Percentiles rank a stretch among this genome's conserved stretches.
phyloP scores from a whole-genome alignment of 345 rosid species.

The Excoecaria cochinchinensis region DNA sequence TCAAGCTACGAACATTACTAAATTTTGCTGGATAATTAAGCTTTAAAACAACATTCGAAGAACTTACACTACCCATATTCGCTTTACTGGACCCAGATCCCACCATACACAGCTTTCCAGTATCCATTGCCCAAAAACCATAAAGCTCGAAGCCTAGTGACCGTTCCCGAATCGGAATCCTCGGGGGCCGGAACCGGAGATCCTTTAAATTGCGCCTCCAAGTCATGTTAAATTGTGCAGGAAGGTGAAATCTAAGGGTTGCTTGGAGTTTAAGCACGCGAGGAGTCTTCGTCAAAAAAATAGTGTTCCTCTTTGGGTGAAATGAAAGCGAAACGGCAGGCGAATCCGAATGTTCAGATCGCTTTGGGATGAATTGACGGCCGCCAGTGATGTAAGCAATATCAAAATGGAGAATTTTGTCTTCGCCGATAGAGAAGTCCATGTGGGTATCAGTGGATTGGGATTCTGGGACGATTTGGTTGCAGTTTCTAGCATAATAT shows the following conservation, averaged over 20 bases:
- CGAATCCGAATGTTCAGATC: neutral
- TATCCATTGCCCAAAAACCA: constrained; percentile 72
- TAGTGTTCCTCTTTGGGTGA: constrained; percentile 17
- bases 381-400: constrained; percentile 57
- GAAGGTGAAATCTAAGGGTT: constrained; percentile 26
- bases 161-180: constrained; percentile 35
- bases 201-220: constrained; percentile 33
- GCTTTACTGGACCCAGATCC: constrained; percentile 51
- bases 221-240: neutral
- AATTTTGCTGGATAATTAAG: constrained; percentile 49
- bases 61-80: constrained; percentile 32
- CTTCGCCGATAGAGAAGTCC: constrained; percentile 17
- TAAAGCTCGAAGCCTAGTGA: constrained; percentile 40
- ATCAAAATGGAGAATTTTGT: constrained; percentile 31
- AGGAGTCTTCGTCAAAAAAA: constrained; percentile 32
- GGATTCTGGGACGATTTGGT: constrained; percentile 44
- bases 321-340: constrained; percentile 25
- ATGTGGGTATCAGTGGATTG: constrained; percentile 25
- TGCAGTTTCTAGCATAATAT: constrained; percentile 53
- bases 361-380: constrained; percentile 29
- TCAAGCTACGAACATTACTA: constrained; percentile 53
- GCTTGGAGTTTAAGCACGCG: constrained; percentile 16
- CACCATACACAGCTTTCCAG: constrained; percentile 81
- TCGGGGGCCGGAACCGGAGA: constrained; percentile 51
- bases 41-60: constrained; percentile 51